Evolutionary conservation across 2,329 filamentous ascomycete species (phyloP), one percentile per base, ranked within the genome.

Genomic region (Pseudogymnoascus sp.): DNA sequence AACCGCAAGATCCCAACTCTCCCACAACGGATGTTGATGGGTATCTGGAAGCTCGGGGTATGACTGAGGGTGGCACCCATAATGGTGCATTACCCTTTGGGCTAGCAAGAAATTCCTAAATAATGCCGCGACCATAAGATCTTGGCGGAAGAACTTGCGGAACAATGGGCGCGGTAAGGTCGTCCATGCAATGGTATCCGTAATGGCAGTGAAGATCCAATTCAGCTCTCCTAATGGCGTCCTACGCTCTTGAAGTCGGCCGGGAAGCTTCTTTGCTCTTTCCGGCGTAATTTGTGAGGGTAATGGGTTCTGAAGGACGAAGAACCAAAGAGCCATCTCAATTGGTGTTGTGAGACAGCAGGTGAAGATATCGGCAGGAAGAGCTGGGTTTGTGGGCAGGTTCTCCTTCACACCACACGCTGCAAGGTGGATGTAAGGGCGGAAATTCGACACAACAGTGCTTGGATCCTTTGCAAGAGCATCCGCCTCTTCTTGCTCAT

Each of bases 181-280:
- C 33, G 96, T 97, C 94, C 94, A 99, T 0, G 94, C 94, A 69
- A 99, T 99, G 1, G 93, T 97, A 72, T 99, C 94, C 0, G 94
- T 99, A 66, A 99, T 97, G 60, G 94, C 94, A 0, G 94, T 99
- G 71, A 99, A 97, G 36, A 99, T 99, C 94, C 94, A 99, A 71
- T 99, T 99, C 12, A 99, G 79, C 76, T 99, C 94, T 64, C 94
- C 94, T 35, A 99, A 81, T 7, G 94, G 94, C 58, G 94, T 97
- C 70, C 94, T 83, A 63, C 94, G 84, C 75, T 99, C 94, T 71
- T 96, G 93, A 41, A 97, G 83, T 64, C 92, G 87, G 35, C 94
- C 94, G 2, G 93, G 92, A 16, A 99, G 88, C 69, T 91, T 90
- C 73, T 91, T 89, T 41, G 93, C 92, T 67, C 93, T 85, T 63